phyloP scores from a whole-genome alignment of 164 flowering plant species.

The Euptelea pleiosperma region DNA sequence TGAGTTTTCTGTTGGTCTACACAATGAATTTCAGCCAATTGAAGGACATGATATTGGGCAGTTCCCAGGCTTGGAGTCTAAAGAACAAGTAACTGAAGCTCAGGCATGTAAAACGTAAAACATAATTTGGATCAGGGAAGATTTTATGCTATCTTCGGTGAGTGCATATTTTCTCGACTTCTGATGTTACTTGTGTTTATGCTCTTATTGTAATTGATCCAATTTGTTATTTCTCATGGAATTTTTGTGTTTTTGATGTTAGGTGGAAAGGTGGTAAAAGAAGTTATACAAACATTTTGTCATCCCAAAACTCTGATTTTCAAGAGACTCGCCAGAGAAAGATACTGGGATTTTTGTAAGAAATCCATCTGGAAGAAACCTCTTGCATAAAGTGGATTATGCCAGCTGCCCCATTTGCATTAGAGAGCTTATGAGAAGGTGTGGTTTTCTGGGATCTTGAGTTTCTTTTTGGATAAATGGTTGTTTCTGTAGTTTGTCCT shows the following conservation, averaged over 20 bases:
- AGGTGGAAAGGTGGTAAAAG: neutral
- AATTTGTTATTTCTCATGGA: neutral
- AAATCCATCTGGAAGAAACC: neutral
- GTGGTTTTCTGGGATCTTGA: neutral
- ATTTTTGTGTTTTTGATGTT: neutral
- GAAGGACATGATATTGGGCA: conserved; percentile 88
- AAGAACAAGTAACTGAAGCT: conserved; percentile 18
- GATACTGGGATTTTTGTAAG: neutral
- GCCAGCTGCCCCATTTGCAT: neutral
- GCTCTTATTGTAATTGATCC: too few species aligned
- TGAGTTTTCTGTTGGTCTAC: conserved; percentile 76
- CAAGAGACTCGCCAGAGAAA: neutral
- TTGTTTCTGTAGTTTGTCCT: neutral
- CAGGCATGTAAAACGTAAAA: conserved; percentile 9
- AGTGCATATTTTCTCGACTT: conserved; percentile 1
- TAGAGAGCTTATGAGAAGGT: neutral
- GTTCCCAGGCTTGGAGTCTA: conserved; percentile 59
- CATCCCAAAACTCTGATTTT: too few species aligned
- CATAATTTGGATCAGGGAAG: neutral
- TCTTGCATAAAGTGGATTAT: neutral
- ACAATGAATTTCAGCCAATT: conserved; percentile 63
- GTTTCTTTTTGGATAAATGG: neutral
- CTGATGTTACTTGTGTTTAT: neutral
- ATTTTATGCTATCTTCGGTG: conserved; percentile 5
- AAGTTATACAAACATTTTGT: too few species aligned